Conservation (phyloP, 371 early-diverging fungal genomes). For the Mortierella sp. region DNA sequence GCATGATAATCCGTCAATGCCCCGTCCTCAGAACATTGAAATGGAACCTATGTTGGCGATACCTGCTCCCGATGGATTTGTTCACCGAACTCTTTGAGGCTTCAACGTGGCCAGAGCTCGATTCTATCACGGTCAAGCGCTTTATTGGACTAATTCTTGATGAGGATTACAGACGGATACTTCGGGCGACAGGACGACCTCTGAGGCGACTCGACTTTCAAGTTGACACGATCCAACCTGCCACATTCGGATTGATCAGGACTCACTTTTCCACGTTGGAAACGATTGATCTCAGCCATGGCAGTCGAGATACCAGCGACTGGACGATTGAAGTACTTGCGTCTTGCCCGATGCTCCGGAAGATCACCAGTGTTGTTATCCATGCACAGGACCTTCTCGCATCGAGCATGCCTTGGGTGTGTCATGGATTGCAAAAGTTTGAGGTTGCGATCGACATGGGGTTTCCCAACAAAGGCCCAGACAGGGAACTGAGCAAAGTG, state of each 20-base stretch:
- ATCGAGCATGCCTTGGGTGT: slow-evolving; percentile 5
- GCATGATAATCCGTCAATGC: slow-evolving; percentile 9
- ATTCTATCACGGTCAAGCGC: slow-evolving; percentile 2
- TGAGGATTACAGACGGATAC: background rate
- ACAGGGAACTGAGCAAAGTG: background rate
- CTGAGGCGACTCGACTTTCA: background rate
- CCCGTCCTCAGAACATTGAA: slow-evolving; percentile 1
- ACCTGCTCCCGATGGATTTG: background rate
- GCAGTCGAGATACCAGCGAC: background rate
- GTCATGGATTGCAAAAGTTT: slow-evolving; percentile 5
- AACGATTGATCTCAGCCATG: slow-evolving; percentile 8
- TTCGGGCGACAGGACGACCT: background rate
- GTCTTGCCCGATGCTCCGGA: slow-evolving; percentile 3
- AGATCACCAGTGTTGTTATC: slow-evolving; percentile 3
- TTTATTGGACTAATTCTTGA: background rate
- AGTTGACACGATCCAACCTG: no score
- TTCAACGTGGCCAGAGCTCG: slow-evolving; percentile 13
- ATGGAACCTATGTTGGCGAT: background rate
- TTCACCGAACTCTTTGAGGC: slow-evolving; percentile 9
- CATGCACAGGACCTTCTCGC: slow-evolving; percentile 3
- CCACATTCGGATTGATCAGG: no score
- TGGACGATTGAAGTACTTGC: slow-evolving; percentile 7
- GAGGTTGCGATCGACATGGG: slow-evolving; percentile 11
- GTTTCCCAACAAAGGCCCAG: background rate
- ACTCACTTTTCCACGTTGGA: slow-evolving; percentile 12